Evolutionary conservation across 1,284 basidiomycete genomes (phyloP), one percentile per base, ranked within the genome.

Genomic region (Marasmius fiardii): DNA sequence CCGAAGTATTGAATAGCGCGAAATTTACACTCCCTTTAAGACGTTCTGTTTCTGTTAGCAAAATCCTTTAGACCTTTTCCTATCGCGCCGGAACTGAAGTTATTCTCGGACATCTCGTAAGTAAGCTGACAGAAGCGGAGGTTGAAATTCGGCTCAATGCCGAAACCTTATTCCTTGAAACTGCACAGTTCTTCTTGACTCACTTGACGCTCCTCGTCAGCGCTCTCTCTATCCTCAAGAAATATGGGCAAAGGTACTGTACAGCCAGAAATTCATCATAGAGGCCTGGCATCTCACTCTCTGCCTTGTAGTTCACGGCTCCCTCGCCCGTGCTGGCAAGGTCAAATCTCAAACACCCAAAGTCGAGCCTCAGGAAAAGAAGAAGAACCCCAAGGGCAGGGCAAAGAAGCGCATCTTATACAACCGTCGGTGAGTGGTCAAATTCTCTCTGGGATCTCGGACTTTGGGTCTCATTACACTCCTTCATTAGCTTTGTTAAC

Each of bases 321-420:
- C 95, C 74, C 94, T 98, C 80, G 95, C 95, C 78, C 95, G 96
- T 87, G 95, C 95, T 77, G 95, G 95, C 78, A 98, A 98, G 88
- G 95, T 98, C 86, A 97, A 93, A 82, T 93, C 91, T 68, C 94
- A 97, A 79, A 90, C 88, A 70, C 95, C 95, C 68, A 96, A 96
- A 80, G 95, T 96, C 73, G 95, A 96, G 72, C 87, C 90, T 76
- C 93, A 96, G 81, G 95, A 97, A 82, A 97, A 96, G 89, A 94
- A 95, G 86, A 96, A 96, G 88, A 82, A 79, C 44, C 92, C 93
- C 61, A 95, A 92, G 81, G 95, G 95, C 67, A 92, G 95, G 72
- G 95, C 95, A 63, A 93, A 96, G 88, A 97, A 97, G 86, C 85
- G 95, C 66, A 81, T 93, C 59, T 79, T 96, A 66, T 97, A 96